These are phyloP conservation scores for Linnemannia elongata DNA, from an alignment of 192 early-diverging fungal species.

Conservation along the genomic window DNA sequence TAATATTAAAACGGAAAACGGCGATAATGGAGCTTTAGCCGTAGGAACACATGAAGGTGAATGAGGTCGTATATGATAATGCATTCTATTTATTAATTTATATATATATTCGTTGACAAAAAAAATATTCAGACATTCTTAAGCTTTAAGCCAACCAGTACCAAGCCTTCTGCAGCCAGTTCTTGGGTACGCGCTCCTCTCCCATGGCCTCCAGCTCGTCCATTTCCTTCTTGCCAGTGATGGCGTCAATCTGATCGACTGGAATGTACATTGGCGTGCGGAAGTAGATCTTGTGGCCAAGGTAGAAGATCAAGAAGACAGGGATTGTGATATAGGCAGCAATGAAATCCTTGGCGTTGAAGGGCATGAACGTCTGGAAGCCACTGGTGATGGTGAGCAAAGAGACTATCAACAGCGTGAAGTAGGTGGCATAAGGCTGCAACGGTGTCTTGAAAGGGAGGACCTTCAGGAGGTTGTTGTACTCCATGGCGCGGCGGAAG, in stretches of 20 bases:
- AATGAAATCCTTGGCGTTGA: constrained; percentile 62
- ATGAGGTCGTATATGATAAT: too few species aligned
- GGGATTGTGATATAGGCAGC: constrained; percentile 72
- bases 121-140: background rate
- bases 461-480: constrained; percentile 67
- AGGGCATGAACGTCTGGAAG: constrained; percentile 60
- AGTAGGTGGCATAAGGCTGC: constrained; percentile 73
- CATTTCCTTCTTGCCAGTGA: constrained; percentile 35
- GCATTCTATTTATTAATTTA: too few species aligned
- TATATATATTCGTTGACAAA: too few species aligned
- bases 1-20: too few species aligned
- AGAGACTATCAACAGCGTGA: constrained; percentile 64
- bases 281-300: constrained; percentile 68
- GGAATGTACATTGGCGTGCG: constrained; percentile 64
- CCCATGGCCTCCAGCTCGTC: constrained; percentile 34
- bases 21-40: too few species aligned
- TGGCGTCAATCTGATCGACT: constrained; percentile 66
- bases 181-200: constrained; percentile 27
- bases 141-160: constrained; percentile 29
- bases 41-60: too few species aligned
- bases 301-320: constrained; percentile 68
- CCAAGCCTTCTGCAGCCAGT: constrained; percentile 16
- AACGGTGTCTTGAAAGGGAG: constrained; percentile 77
- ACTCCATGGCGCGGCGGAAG: constrained; percentile 77
- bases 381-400: constrained; percentile 71